Conservation (phyloP, 2,329 filamentous ascomycete genomes). For the Penicillium sp. region DNA sequence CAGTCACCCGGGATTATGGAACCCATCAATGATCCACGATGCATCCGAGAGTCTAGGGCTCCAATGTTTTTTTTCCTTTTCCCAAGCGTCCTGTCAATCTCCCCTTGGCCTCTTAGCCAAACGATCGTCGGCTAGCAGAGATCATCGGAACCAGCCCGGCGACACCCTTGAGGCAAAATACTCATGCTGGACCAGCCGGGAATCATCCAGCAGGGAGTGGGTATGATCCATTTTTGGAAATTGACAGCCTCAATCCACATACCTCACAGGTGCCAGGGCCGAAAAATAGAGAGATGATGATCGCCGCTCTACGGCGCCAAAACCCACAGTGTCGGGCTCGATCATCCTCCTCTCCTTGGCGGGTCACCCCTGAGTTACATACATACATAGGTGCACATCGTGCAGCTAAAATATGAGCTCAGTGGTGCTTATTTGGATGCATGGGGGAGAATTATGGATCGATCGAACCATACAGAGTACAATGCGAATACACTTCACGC, state of each 20-base stretch:
- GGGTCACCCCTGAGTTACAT: conserved; percentile 12
- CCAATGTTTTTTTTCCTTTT: background rate
- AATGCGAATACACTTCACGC: conserved; percentile 10
- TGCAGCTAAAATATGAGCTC: background rate
- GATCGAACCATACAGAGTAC: conserved; percentile 17
- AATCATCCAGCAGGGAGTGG: conserved; percentile 8
- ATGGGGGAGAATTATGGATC: background rate
- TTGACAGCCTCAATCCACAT: conserved; percentile 8
- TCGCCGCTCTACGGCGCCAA: conserved; percentile 19
- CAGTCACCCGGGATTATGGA: conserved; percentile 11
- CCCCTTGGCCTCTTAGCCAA: background rate
- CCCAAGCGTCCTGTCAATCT: background rate
- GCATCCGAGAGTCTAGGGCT: conserved; percentile 1
- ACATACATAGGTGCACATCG: background rate
- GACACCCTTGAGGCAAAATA: background rate
- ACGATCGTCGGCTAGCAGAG: background rate
- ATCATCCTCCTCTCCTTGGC: conserved; percentile 19
- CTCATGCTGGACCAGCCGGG: conserved; percentile 6
- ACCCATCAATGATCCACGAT: conserved; percentile 16
- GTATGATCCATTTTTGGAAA: conserved; percentile 1
- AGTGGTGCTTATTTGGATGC: background rate
- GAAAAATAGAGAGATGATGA: conserved; percentile 12
- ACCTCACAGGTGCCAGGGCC: conserved; percentile 8
- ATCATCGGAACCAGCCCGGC: conserved; percentile 2
- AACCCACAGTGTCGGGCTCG: conserved; percentile 20